These are phyloP conservation scores for Sporormia fimetaria DNA, from an alignment of 495 filamentous ascomycete genomes.

Conservation along the genomic window DNA sequence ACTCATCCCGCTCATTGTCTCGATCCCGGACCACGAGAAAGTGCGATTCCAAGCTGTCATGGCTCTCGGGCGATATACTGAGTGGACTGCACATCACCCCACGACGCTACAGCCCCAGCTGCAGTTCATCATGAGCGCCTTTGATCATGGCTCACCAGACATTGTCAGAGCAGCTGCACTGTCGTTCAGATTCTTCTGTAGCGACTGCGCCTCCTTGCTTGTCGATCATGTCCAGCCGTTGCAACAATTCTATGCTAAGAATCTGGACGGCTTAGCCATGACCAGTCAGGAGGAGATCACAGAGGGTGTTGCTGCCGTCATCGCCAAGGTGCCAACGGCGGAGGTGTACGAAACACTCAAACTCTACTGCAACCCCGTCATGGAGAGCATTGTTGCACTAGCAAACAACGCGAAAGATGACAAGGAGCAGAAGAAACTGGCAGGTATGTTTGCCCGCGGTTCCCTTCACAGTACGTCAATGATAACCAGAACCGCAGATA, in stretches of 20 bases:
- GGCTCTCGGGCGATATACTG: constrained; percentile 90
- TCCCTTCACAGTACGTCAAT: background rate
- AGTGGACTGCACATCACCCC: constrained; percentile 91
- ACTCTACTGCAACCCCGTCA: constrained; percentile 86
- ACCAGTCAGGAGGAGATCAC: constrained; percentile 90
- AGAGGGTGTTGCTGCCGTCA: constrained; percentile 82
- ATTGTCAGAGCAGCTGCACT: constrained; percentile 84
- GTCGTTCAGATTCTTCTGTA: constrained; percentile 92
- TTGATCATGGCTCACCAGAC: constrained; percentile 73
- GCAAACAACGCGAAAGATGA: constrained; percentile 78
- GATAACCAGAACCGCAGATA: constrained; percentile 42
- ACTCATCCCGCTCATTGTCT: constrained; percentile 81
- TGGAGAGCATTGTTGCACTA: constrained; percentile 71
- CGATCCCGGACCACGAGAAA: constrained; percentile 93
- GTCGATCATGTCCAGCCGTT: constrained; percentile 68
- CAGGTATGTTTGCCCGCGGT: constrained; percentile 45
- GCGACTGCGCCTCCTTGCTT: constrained; percentile 79
- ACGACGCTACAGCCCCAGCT: constrained; percentile 85
- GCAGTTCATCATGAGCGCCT: constrained; percentile 85
- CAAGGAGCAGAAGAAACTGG: constrained; percentile 65
- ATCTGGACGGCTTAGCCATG: constrained; percentile 71
- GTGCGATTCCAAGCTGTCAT: constrained; percentile 94
- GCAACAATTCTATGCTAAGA: constrained; percentile 80
- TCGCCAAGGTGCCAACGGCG: constrained; percentile 70
- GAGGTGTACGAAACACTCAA: constrained; percentile 76